Evolutionary conservation across 2,329 filamentous ascomycete genomes (phyloP).

Genomic region (Diaporthe helianthi): DNA sequence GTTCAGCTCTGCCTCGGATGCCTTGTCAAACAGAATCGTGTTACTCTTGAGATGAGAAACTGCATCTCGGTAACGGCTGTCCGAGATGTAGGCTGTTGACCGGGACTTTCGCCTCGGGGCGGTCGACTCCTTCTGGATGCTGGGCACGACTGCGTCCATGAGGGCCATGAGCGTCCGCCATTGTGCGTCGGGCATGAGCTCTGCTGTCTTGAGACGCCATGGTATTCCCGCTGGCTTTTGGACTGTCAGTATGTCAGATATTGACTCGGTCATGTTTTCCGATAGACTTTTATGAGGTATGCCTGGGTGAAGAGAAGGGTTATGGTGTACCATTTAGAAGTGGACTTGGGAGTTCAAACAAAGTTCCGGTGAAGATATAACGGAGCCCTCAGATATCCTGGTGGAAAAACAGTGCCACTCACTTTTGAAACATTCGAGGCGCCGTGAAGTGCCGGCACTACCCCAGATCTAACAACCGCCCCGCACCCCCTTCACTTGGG

Average conservation of each 20-base stretch:
- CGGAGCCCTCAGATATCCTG: background rate
- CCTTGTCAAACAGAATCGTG: constrained; percentile 24
- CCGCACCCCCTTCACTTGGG: background rate
- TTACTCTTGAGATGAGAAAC: constrained; percentile 22
- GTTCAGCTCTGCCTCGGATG: constrained; percentile 33
- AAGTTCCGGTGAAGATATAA: background rate
- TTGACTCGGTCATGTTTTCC: constrained; percentile 1
- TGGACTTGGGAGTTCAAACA: background rate
- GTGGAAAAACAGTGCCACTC: background rate
- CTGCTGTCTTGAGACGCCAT: constrained; percentile 30
- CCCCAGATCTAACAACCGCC: background rate
- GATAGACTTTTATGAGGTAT: background rate
- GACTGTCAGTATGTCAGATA: background rate
- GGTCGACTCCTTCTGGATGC: constrained; percentile 34
- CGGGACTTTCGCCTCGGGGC: constrained; percentile 18
- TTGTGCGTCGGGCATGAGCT: constrained; percentile 33
- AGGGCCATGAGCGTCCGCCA: constrained; percentile 39
- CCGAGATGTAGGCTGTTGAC: constrained; percentile 34
- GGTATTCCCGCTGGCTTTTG: constrained; percentile 40
- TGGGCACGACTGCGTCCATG: constrained; percentile 38
- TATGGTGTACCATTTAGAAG: too few relatives aligned
- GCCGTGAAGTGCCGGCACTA: background rate
- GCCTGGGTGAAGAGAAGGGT: too few relatives aligned
- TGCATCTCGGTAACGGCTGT: constrained; percentile 32
- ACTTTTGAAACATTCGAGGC: constrained; percentile 11